A percentile compares a stretch with the other conserved stretches of the same genome.
These are phyloP conservation scores for Ophiocytium majus DNA, from an alignment of 352 stramenopile species.

Conservation along the genomic window DNA sequence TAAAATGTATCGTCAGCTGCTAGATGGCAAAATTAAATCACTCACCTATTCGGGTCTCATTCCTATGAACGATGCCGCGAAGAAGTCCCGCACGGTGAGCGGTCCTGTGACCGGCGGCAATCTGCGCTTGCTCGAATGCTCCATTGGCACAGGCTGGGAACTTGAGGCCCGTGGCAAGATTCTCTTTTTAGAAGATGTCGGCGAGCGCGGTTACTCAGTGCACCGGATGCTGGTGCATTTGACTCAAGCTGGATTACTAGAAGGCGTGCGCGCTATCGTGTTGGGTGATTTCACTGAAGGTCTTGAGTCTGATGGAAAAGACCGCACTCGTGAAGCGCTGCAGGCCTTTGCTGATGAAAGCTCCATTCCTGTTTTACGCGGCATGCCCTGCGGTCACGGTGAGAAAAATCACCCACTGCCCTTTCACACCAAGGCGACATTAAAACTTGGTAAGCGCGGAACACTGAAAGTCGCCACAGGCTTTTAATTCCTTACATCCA, in stretches of 20 bases:
- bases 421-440: neutral
- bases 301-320: neutral
- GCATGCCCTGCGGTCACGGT: neutral
- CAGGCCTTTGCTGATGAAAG: neutral
- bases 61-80: neutral
- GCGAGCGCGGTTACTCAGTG: neutral
- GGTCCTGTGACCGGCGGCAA: neutral
- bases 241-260: neutral
- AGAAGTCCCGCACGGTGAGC: neutral
- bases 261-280: neutral
- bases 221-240: neutral
- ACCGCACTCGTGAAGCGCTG: neutral
- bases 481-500: no score
- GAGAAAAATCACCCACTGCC: neutral
- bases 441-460: no score
- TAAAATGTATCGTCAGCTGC: no score
- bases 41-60: neutral
- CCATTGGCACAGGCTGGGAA: neutral
- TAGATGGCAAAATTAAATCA: neutral
- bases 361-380: neutral
- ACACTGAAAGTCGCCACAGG: no score
- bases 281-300: slow-evolving; percentile 1
- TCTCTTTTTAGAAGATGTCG: neutral
- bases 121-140: neutral
- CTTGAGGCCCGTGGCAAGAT: neutral